Percentiles rank a stretch among this genome's conserved stretches.
Conservation (phyloP, 495 filamentous ascomycete species). For the Talaromyces borbonicus region DNA sequence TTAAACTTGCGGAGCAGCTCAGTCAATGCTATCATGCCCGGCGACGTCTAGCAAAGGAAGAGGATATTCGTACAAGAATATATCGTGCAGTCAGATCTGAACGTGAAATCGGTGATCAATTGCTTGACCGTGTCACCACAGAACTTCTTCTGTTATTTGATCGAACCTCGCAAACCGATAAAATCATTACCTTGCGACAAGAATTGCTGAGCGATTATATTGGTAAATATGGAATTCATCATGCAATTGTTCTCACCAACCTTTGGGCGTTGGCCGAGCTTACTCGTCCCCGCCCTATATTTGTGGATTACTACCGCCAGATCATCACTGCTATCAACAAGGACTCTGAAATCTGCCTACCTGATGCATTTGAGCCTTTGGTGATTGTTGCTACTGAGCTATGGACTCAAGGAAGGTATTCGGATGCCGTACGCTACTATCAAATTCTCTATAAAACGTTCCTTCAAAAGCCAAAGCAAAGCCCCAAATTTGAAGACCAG, state of each 20-base stretch:
- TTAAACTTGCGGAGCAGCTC: slow-evolving; percentile 22
- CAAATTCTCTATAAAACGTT: slow-evolving; percentile 23
- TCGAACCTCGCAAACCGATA: slow-evolving; percentile 24
- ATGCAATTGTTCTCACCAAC: slow-evolving; percentile 23
- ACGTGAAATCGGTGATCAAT: slow-evolving; percentile 22
- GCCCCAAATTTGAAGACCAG: slow-evolving; percentile 20
- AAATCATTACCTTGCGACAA: slow-evolving; percentile 20
- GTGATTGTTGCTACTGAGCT: slow-evolving; percentile 30
- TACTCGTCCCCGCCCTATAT: slow-evolving; percentile 23
- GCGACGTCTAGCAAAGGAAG: slow-evolving; percentile 25
- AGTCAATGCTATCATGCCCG: slow-evolving; percentile 26
- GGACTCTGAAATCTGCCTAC: slow-evolving; percentile 20
- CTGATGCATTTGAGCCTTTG: slow-evolving; percentile 26
- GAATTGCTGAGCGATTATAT: slow-evolving; percentile 25
- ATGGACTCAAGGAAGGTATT: slow-evolving; percentile 24
- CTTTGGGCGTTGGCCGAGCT: slow-evolving; percentile 27
- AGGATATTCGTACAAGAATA: slow-evolving; percentile 26
- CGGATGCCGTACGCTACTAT: slow-evolving; percentile 24
- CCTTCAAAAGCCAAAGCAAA: slow-evolving; percentile 21
- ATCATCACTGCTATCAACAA: slow-evolving; percentile 28
- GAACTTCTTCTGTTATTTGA: slow-evolving; percentile 23
- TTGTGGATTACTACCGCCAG: slow-evolving; percentile 28
- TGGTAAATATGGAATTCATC: slow-evolving; percentile 20
- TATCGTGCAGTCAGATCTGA: slow-evolving; percentile 20
- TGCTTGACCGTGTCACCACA: slow-evolving; percentile 18